Conservation (phyloP, 1,284 basidiomycete genomes). For the Cystobasidiaceae sp. region DNA sequence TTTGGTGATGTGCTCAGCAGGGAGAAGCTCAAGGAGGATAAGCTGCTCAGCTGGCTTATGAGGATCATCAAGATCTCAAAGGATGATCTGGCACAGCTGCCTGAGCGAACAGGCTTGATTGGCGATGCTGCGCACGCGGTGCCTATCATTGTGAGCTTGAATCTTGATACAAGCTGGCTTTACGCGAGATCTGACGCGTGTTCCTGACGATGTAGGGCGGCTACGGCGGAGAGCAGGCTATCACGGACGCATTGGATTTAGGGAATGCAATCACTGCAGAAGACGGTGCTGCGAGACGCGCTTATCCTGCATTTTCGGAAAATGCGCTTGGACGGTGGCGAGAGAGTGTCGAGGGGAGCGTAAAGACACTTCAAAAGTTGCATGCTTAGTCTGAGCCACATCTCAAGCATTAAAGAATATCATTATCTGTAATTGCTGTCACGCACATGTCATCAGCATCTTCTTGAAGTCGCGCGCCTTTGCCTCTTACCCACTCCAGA, state of each 20-base stretch:
- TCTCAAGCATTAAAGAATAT: neutral
- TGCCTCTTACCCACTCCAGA: neutral
- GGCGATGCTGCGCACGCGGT: slow-evolving; percentile 27
- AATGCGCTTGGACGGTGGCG: neutral
- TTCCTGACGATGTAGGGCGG: slow-evolving; percentile 1
- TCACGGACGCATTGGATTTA: slow-evolving; percentile 12
- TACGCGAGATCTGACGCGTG: neutral
- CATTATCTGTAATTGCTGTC: neutral
- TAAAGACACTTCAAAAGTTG: neutral
- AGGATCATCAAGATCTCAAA: neutral
- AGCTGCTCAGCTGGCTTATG: slow-evolving; percentile 28
- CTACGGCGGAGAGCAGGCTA: slow-evolving; percentile 26
- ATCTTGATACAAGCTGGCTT: neutral
- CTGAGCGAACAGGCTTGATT: slow-evolving; percentile 2
- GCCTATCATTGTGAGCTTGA: slow-evolving; percentile 17
- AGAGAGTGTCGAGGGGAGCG: slow-evolving; percentile 3
- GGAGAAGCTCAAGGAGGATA: slow-evolving; percentile 15
- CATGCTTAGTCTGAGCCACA: neutral
- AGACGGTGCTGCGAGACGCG: neutral
- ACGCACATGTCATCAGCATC: no score
- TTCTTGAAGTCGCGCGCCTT: neutral
- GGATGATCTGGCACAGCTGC: neutral
- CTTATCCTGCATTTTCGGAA: neutral
- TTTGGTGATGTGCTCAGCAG: neutral
- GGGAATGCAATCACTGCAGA: neutral